These are phyloP conservation scores for Sclerotinia minor DNA, from an alignment of 2,329 filamentous ascomycete genomes.

Conservation along the genomic window DNA sequence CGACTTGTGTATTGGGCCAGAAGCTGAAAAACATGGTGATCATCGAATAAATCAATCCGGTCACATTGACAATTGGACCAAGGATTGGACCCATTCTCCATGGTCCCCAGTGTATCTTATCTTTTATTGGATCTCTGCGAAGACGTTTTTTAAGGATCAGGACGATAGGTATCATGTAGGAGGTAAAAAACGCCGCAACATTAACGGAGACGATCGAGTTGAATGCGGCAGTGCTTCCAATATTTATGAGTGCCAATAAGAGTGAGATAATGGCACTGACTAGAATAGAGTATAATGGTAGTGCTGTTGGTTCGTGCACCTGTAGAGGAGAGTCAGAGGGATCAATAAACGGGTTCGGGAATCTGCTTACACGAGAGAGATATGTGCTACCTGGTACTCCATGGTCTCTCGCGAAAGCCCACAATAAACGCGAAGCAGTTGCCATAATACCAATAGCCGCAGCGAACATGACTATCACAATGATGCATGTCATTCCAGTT, in stretches of 20 bases:
- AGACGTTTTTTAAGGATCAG: conserved; percentile 47
- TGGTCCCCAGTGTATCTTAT: conserved; percentile 28
- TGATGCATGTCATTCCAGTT: conserved; percentile 49
- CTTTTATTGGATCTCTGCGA: conserved; percentile 29
- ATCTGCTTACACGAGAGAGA: conserved; percentile 41
- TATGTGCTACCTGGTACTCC: conserved; percentile 46
- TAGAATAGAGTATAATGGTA: conserved; percentile 34
- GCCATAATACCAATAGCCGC: conserved; percentile 43
- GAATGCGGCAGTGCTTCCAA: conserved; percentile 47
- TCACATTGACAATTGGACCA: conserved; percentile 22
- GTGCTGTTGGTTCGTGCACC: conserved; percentile 32
- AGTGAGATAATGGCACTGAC: conserved; percentile 40
- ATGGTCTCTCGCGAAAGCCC: conserved; percentile 48
- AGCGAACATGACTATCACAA: conserved; percentile 44
- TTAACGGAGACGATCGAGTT: conserved; percentile 48
- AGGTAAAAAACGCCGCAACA: conserved; percentile 47
- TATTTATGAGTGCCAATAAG: conserved; percentile 46
- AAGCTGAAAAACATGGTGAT: conserved; percentile 26
- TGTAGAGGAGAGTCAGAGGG: conserved; percentile 22
- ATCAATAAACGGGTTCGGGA: not conserved
- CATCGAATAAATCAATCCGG: conserved; percentile 18
- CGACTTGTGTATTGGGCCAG: conserved; percentile 16
- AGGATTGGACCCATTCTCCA: conserved; percentile 26
- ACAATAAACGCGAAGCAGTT: conserved; percentile 44
- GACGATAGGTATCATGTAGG: conserved; percentile 46